Percentiles rank a stretch among this genome's conserved stretches.
Evolutionary conservation across 2,329 filamentous ascomycete genomes (phyloP).

Genomic region (Alternaria gansuensis): DNA sequence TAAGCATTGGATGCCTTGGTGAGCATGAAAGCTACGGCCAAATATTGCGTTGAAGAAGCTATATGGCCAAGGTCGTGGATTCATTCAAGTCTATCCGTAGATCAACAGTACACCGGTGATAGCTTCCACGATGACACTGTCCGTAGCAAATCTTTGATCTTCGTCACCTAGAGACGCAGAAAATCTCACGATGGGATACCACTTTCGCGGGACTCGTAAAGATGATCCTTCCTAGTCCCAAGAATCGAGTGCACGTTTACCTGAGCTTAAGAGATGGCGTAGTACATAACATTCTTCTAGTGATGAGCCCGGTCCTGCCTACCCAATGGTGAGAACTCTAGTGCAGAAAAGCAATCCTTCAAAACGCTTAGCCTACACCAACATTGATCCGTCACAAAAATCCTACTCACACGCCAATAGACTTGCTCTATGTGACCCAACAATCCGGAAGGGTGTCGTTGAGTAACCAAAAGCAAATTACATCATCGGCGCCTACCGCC

Average conservation of each 20-base stretch:
- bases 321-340: not conserved
- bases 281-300: not conserved
- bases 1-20: conserved; percentile 6
- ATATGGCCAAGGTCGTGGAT: not conserved
- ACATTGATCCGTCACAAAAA: not conserved
- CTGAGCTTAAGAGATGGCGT: not conserved
- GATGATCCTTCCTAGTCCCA: not conserved
- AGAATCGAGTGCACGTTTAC: not conserved
- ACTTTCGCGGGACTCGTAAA: not conserved
- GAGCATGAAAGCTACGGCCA: not conserved
- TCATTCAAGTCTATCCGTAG: not conserved
- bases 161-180: not conserved
- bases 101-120: not conserved
- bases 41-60: not conserved
- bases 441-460: not conserved
- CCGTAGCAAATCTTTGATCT: not conserved
- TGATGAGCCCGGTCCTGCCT: not conserved
- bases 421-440: not conserved
- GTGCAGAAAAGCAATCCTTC: not conserved
- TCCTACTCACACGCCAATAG: not conserved
- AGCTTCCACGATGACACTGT: not conserved
- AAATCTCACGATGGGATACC: not conserved
- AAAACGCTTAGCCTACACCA: not conserved
- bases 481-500: not conserved
- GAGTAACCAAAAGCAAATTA: not conserved